A percentile compares a stretch with the other conserved stretches of the same genome.
These are phyloP conservation scores for Puccinellia tenuiflora DNA, from an alignment of 176 grass and related monocot species.

Conservation along the genomic window DNA sequence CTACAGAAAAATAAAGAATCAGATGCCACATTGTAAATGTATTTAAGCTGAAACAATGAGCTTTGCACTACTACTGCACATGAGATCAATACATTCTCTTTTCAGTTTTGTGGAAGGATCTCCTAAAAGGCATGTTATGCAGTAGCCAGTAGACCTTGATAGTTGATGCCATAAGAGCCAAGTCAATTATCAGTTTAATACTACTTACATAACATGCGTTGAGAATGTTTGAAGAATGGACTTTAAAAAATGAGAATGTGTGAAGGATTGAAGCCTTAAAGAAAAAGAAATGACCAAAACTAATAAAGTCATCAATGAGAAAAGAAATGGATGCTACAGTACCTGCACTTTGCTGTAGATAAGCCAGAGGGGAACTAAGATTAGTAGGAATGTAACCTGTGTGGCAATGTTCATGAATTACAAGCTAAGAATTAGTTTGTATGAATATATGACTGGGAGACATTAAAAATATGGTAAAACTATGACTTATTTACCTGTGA, in stretches of 20 bases:
- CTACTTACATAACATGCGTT: neutral
- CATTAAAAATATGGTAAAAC: neutral
- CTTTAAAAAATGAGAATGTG: neutral
- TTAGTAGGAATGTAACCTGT: slow-evolving; percentile 69
- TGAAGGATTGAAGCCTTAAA: neutral
- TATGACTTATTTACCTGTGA: slow-evolving; percentile 62
- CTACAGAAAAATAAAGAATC: neutral
- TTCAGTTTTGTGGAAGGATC: slow-evolving; percentile 8
- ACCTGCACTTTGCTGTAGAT: slow-evolving; percentile 78
- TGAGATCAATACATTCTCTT: neutral
- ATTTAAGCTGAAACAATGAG: neutral
- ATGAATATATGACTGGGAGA: neutral
- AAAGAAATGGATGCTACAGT: neutral
- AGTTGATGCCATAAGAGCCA: neutral
- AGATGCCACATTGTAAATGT: neutral
- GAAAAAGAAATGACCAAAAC: neutral
- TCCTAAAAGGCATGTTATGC: neutral
- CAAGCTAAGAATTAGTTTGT: slow-evolving; percentile 2
- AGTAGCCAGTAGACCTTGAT: neutral
- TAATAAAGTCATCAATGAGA: neutral
- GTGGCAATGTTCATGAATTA: slow-evolving; percentile 26
- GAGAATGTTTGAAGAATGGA: neutral
- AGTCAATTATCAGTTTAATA: neutral
- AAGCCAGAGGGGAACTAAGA: slow-evolving; percentile 81
- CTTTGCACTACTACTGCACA: neutral